Base-by-base conservation (phyloP, 2,329 filamentous ascomycete genomes). In the Hortaea werneckii region DNA sequence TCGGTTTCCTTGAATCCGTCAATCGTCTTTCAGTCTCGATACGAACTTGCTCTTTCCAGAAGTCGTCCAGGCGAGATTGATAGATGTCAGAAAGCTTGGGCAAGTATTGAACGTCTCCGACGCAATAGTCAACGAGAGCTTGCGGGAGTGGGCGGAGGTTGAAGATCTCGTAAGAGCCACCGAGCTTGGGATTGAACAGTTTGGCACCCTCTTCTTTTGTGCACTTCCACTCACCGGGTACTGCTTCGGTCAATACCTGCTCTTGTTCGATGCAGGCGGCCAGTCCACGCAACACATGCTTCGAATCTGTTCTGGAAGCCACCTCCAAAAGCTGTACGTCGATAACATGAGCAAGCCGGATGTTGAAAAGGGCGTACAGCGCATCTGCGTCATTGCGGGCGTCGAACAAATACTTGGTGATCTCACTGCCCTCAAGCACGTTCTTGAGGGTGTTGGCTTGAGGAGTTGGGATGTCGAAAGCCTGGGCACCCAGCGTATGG, bases 381-480 rank as follows among this genome's bases (percentile, higher is more conserved):
- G 77, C 76, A 51, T 80, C 73, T 0, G 77, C 76, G 52, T 79
- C 75, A 50, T 74, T 76, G 2, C 76, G 73, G 11, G 81, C 65
- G 48, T 82, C 77, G 53, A 79, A 80, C 48, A 80, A 68, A 29
- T 73, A 70, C 51, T 80, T 80, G 0, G 62, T 58, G 11, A 73
- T 69, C 0, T 40, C 6, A 0, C 49, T 5, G 0, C 63, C 67
- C 56, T 79, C 70, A 1, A 79, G 57, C 7, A 79, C 66, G 9
- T 9, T 35, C 32, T 35, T 35, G 32, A 35, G 32, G 2, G 32
- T 10, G 32, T 9, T 35, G 9, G 2, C 9, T 12, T 12, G 32
- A 9, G 32, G n/a, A 12, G 2, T 35, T 4, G 32, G 32, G n/a
- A 12, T 35, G 9, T 10, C 9, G 32, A 35, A 35, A 35, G 32